phyloP scores from a whole-genome alignment of 345 rosid genomes.

The Arabidopsis suecica region DNA sequence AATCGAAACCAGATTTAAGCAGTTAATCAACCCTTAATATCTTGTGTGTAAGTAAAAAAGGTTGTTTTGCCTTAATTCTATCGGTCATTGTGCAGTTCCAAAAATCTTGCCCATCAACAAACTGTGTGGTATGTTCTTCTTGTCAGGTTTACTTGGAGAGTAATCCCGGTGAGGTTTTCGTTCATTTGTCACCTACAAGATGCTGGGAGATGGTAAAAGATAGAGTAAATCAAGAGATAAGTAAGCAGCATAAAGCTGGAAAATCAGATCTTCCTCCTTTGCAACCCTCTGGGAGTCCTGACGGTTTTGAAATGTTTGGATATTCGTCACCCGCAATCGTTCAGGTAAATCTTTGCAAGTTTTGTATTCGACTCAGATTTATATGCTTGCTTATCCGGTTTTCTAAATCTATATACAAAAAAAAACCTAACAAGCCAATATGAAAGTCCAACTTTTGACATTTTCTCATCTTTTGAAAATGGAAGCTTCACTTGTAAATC shows the following conservation, averaged over 20 bases:
- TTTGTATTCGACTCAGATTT: conserved; percentile 8
- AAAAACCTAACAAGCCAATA: background rate
- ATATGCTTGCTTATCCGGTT: background rate
- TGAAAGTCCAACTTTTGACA: background rate
- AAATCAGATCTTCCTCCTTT: conserved; percentile 79
- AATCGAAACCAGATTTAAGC: background rate
- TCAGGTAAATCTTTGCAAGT: conserved; percentile 61
- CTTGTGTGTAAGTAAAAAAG: background rate
- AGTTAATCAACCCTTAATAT: background rate
- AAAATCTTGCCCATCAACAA: conserved; percentile 8
- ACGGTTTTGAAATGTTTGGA: conserved; percentile 97
- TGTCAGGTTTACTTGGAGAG: conserved; percentile 86
- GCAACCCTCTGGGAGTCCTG: conserved; percentile 97
- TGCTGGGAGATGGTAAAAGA: conserved; percentile 99
- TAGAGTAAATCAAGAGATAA: conserved; percentile 89
- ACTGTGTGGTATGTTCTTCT: conserved; percentile 31
- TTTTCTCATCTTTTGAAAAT: background rate
- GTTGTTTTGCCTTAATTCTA: conserved; percentile 20
- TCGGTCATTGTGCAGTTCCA: conserved; percentile 11
- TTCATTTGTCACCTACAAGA: conserved; percentile 79
- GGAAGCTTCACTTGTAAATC: conserved; percentile 17
- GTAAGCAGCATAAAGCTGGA: conserved; percentile 81
- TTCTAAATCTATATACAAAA: background rate
- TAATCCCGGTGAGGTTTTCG: conserved; percentile 76
- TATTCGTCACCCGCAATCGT: conserved; percentile 91